A percentile compares a stretch with the other conserved stretches of the same genome.
These are phyloP conservation scores for Rhodamnia rubescens DNA, from an alignment of 345 rosid species.

Conservation along the genomic window DNA sequence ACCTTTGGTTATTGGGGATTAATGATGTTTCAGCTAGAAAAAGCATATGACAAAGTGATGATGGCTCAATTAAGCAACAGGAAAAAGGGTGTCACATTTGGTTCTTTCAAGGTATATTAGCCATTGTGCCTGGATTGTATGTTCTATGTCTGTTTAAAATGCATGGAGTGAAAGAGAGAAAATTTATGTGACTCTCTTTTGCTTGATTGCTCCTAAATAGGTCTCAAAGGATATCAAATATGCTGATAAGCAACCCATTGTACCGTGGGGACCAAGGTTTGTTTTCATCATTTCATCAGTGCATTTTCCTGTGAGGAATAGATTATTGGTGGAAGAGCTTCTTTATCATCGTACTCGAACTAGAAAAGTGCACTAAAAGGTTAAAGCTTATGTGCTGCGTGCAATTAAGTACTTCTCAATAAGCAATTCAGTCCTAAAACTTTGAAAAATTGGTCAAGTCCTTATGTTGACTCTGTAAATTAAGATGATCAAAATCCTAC, in stretches of 20 bases:
- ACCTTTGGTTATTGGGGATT: background rate
- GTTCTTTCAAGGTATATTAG: constrained; percentile 61
- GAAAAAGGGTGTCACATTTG: constrained; percentile 76
- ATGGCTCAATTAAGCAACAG: constrained; percentile 70
- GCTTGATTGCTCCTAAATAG: constrained; percentile 24
- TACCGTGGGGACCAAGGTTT: constrained; percentile 99
- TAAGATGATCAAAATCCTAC: background rate
- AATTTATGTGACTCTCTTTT: background rate
- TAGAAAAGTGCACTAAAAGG: background rate
- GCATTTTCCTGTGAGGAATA: background rate
- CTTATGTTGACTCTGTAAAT: background rate
- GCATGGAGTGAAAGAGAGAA: background rate
- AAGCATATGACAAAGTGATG: constrained; percentile 97
- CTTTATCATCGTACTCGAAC: background rate
- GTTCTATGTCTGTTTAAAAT: background rate
- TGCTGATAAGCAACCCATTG: constrained; percentile 93
- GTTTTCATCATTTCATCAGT: background rate
- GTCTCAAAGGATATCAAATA: constrained; percentile 93
- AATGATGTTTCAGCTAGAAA: constrained; percentile 59
- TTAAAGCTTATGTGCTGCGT: background rate
- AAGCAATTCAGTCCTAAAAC: background rate
- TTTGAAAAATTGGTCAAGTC: background rate
- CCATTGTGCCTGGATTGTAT: background rate
- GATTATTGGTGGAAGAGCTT: background rate
- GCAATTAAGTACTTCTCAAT: background rate